Percentiles rank a stretch among this genome's conserved stretches.
These are phyloP conservation scores for Rubia occidens DNA, from an alignment of 305 asterid genomes.

Conservation along the genomic window DNA sequence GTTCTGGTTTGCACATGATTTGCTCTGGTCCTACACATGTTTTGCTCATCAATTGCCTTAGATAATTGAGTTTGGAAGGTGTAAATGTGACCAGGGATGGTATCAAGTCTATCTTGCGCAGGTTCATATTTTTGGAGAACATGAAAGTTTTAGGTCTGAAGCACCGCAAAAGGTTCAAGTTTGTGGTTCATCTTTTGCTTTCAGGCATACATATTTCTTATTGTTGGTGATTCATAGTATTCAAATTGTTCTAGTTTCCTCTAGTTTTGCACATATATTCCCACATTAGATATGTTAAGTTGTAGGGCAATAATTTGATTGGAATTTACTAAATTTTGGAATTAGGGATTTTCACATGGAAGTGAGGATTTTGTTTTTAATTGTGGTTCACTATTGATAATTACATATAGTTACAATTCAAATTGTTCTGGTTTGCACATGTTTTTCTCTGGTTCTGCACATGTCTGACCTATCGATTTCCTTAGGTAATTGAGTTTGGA, in stretches of 20 bases:
- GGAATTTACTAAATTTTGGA: not conserved
- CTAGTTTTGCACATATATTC: not conserved
- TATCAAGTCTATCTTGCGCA: not conserved
- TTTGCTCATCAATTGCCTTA: not conserved
- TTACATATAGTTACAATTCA: not conserved
- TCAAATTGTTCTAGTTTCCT: not conserved
- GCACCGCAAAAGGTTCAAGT: not conserved
- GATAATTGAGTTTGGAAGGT: not conserved
- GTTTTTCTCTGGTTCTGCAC: not conserved
- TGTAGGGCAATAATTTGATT: too few relatives aligned
- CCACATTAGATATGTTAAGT: not conserved
- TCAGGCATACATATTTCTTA: not conserved
- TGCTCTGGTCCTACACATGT: not conserved
- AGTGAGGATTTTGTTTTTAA: not conserved
- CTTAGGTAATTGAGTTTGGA: not conserved
- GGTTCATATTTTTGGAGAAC: not conserved
- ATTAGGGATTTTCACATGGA: not conserved
- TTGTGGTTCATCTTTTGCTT: not conserved
- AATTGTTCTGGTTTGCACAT: too few relatives aligned
- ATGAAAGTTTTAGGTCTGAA: not conserved
- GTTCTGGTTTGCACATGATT: not conserved
- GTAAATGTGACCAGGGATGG: not conserved
- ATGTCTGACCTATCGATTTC: not conserved
- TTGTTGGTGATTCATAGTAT: not conserved
- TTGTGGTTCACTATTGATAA: not conserved